These are phyloP conservation scores for Phaffia rhodozyma DNA, from an alignment of 1,284 basidiomycete genomes.

Conservation along the genomic window DNA sequence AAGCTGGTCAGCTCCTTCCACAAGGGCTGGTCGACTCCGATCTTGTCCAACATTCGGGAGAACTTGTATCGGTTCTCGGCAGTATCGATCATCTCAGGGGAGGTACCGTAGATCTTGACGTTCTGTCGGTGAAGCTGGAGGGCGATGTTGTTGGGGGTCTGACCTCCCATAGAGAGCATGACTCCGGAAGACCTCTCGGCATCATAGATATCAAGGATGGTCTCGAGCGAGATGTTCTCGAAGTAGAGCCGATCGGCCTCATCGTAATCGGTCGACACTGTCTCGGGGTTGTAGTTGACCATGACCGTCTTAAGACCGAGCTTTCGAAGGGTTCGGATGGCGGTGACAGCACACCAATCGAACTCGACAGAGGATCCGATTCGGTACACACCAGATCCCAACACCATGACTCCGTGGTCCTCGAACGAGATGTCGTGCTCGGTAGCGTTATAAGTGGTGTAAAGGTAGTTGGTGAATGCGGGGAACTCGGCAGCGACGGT, in stretches of 20 bases:
- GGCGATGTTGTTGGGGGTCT: constrained; percentile 97
- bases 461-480: constrained; percentile 96
- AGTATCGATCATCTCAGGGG: constrained; percentile 98
- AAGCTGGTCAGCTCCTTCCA: constrained; percentile 96
- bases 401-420: constrained; percentile 90
- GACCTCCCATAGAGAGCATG: constrained; percentile 95
- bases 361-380: constrained; percentile 99
- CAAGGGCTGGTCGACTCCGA: constrained; percentile 89
- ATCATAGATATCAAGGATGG: constrained; percentile 95
- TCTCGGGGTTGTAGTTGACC: constrained; percentile 99
- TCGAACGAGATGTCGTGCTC: constrained; percentile 83
- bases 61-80: constrained; percentile 99
- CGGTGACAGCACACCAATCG: constrained; percentile 98
- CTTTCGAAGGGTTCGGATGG: constrained; percentile 86
- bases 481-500: constrained; percentile 98
- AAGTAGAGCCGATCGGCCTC: constrained; percentile 98
- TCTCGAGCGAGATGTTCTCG: constrained; percentile 94
- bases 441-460: constrained; percentile 91
- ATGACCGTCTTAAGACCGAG: constrained; percentile 93
- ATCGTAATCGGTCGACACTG: constrained; percentile 97
- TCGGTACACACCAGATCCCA: constrained; percentile 95
- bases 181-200: constrained; percentile 77
- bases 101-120: constrained; percentile 95
- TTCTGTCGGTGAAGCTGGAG: constrained; percentile 86
- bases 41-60: constrained; percentile 92